phyloP scores from a whole-genome alignment of 192 early-diverging fungal species.

The Thamnidium elegans region DNA sequence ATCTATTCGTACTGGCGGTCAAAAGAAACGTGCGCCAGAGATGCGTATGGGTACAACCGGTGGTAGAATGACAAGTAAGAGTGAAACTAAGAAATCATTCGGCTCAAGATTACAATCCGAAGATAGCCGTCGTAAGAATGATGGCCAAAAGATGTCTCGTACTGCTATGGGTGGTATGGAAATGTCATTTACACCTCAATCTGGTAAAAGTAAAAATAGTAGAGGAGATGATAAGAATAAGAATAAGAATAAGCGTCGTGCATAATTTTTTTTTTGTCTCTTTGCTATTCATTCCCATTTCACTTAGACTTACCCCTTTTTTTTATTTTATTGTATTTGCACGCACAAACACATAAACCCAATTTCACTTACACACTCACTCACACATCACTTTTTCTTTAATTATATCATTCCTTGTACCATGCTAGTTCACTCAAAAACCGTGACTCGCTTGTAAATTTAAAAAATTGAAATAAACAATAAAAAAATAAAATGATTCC shows the following conservation, averaged over 20 bases:
- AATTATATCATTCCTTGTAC: neutral
- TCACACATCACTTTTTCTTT: neutral
- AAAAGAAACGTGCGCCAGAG: slow-evolving; percentile 15
- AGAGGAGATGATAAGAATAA: neutral
- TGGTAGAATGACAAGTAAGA: slow-evolving; percentile 10
- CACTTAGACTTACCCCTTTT: neutral
- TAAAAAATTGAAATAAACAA: too few relatives aligned
- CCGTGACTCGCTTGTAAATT: neutral
- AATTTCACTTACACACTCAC: too few relatives aligned
- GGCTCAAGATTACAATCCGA: slow-evolving; percentile 23
- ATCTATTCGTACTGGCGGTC: slow-evolving; percentile 20
- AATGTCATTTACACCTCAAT: slow-evolving; percentile 43
- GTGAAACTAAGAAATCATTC: slow-evolving; percentile 28
- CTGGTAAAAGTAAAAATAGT: slow-evolving; percentile 12
- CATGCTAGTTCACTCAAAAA: neutral
- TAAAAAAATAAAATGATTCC: too few relatives aligned
- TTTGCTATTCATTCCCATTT: neutral
- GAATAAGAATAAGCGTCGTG: too few relatives aligned
- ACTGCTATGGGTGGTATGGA: slow-evolving; percentile 43
- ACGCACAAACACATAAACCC: too few relatives aligned
- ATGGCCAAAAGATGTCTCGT: slow-evolving; percentile 34
- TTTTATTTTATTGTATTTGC: neutral
- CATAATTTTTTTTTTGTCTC: neutral
- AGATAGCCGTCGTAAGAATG: slow-evolving; percentile 7
- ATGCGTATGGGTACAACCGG: slow-evolving; percentile 21